Conservation (phyloP, 345 rosid species). For the Euphorbia peplus region DNA sequence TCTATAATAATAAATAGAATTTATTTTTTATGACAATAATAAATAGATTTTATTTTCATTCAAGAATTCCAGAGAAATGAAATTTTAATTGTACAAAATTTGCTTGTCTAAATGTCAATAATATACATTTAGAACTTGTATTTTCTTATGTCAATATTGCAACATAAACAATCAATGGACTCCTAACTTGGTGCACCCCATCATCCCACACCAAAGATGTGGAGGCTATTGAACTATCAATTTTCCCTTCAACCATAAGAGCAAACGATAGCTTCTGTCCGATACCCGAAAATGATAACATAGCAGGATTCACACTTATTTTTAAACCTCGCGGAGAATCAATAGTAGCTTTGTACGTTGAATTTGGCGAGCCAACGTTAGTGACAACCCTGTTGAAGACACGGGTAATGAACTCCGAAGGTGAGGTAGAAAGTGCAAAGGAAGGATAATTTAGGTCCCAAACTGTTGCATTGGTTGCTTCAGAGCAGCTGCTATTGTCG, state of each 20-base stretch:
- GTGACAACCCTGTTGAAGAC: conserved; percentile 29
- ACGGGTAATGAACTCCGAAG: background rate
- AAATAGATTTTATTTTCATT: too few species aligned
- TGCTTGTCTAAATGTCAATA: too few species aligned
- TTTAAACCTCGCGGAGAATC: conserved; percentile 17
- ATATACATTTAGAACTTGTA: too few species aligned
- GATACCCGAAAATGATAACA: conserved; percentile 20
- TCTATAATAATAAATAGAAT: too few species aligned
- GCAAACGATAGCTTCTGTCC: conserved; percentile 18
- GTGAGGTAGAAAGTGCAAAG: conserved; percentile 13
- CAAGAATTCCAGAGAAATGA: too few species aligned
- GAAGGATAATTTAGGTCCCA: conserved; percentile 48
- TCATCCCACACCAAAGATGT: conserved; percentile 38
- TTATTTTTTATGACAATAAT: too few species aligned
- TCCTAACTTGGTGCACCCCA: conserved; percentile 30
- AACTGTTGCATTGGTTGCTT: conserved; percentile 14
- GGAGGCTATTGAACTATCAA: conserved; percentile 10
- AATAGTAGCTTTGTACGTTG: conserved; percentile 23
- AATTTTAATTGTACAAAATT: too few species aligned
- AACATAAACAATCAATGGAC: conserved; percentile 29
- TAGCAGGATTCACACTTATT: conserved; percentile 19
- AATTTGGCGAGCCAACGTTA: conserved; percentile 28
- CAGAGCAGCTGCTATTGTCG: conserved; percentile 22
- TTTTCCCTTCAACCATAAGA: conserved; percentile 18
- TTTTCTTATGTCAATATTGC: background rate